These are phyloP conservation scores for Paracorniculantispora psalliotae DNA, from an alignment of 2,329 filamentous ascomycete genomes.

Conservation along the genomic window DNA sequence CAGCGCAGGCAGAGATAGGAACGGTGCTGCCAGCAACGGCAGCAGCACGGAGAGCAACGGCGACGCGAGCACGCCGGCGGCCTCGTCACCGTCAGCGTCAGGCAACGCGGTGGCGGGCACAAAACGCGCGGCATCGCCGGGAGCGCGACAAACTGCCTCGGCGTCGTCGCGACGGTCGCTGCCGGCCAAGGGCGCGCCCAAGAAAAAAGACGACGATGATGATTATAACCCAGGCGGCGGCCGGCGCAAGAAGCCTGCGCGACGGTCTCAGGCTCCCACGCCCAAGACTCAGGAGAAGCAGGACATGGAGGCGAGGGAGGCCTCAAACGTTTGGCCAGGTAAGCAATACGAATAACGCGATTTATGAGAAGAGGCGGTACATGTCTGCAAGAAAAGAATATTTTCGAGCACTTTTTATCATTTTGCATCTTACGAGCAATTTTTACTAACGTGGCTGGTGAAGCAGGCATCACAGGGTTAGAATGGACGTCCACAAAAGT, in stretches of 20 bases:
- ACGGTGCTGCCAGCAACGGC: slow-evolving; percentile 19
- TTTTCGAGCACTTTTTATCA: no score
- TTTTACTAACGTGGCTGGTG: slow-evolving; percentile 53
- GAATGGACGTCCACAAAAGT: slow-evolving; percentile 57
- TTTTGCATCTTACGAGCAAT: slow-evolving; percentile 38
- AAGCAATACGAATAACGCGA: slow-evolving; percentile 13
- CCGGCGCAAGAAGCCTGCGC: slow-evolving; percentile 23
- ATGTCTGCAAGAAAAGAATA: no score
- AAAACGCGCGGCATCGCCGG: slow-evolving; percentile 13
- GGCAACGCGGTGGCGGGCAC: slow-evolving; percentile 4
- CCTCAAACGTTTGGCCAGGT: slow-evolving; percentile 7
- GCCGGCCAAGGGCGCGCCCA: slow-evolving; percentile 19
- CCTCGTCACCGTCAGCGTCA: slow-evolving; percentile 17
- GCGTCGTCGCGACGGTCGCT: slow-evolving; percentile 22
- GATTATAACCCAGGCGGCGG: slow-evolving; percentile 39
- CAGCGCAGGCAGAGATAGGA: slow-evolving; percentile 21
- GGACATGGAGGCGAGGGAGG: neutral
- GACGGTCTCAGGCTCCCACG: neutral
- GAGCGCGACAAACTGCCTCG: neutral
- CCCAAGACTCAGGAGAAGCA: slow-evolving; percentile 18
- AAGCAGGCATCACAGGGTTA: slow-evolving; percentile 50
- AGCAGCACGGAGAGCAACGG: slow-evolving; percentile 20
- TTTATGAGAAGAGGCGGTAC: no score
- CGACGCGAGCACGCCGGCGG: neutral
- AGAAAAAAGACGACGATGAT: slow-evolving; percentile 35